These are phyloP conservation scores for Tolypocladium tropicale DNA, from an alignment of 2,329 filamentous ascomycete species.

Conservation along the genomic window DNA sequence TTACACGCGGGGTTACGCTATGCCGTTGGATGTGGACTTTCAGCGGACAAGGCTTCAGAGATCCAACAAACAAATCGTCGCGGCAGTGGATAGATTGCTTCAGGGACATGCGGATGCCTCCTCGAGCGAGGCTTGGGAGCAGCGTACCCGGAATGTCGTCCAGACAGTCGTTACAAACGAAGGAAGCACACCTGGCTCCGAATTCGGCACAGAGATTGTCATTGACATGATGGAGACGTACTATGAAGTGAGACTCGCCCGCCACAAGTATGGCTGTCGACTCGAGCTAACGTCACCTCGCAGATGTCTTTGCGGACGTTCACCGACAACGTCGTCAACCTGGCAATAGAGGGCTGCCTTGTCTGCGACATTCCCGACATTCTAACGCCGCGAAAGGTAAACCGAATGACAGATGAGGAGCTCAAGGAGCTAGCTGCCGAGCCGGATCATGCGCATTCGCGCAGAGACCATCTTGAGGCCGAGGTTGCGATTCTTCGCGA, in stretches of 20 bases:
- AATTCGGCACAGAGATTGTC: slow-evolving; percentile 26
- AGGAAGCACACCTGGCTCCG: slow-evolving; percentile 1
- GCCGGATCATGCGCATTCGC: slow-evolving; percentile 12
- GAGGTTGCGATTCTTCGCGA: slow-evolving; percentile 1
- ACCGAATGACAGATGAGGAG: slow-evolving; percentile 5
- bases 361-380: slow-evolving; percentile 28
- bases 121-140: neutral
- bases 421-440: slow-evolving; percentile 20
- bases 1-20: slow-evolving; percentile 4
- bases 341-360: slow-evolving; percentile 38
- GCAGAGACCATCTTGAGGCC: slow-evolving; percentile 2
- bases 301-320: slow-evolving; percentile 33
- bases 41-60: slow-evolving; percentile 1
- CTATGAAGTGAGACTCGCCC: slow-evolving; percentile 25
- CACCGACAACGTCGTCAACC: slow-evolving; percentile 35
- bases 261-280: too few species aligned
- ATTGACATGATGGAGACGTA: slow-evolving; percentile 34
- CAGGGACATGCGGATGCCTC: neutral
- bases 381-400: slow-evolving; percentile 21
- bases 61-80: neutral
- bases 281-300: neutral
- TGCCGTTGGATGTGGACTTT: slow-evolving; percentile 20
- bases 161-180: slow-evolving; percentile 3
- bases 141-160: neutral
- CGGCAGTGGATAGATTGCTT: neutral